These are phyloP conservation scores for Tolypocladium inflatum DNA, from an alignment of 2,329 filamentous ascomycete species.

Conservation along the genomic window DNA sequence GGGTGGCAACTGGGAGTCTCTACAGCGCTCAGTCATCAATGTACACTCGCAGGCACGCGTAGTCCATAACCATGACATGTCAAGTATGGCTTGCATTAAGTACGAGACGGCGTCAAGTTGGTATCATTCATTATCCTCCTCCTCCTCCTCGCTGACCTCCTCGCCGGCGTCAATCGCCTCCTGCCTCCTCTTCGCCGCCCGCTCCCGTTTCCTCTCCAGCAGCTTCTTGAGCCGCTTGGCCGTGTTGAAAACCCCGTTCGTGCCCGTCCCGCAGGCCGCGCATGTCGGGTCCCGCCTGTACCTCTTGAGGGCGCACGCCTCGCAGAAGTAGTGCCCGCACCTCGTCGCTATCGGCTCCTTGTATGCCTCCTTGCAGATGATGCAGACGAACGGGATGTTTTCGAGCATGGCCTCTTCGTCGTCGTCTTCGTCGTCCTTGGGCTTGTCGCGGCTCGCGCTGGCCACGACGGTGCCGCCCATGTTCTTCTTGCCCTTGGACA, in stretches of 20 bases:
- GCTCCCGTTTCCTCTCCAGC: slow-evolving; percentile 61
- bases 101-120: neutral
- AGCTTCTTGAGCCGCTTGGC: slow-evolving; percentile 77
- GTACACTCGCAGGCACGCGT: neutral
- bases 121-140: slow-evolving; percentile 6
- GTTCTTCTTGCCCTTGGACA: slow-evolving; percentile 61
- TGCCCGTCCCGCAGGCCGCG: slow-evolving; percentile 75
- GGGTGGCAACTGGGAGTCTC: too few species aligned
- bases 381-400: slow-evolving; percentile 81
- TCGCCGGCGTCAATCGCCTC: slow-evolving; percentile 42
- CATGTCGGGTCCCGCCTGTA: slow-evolving; percentile 84
- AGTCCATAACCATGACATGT: neutral
- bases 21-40: too few species aligned
- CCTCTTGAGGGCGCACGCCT: slow-evolving; percentile 74
- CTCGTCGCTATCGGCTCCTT: slow-evolving; percentile 75
- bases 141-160: slow-evolving; percentile 35
- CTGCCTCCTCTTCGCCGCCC: slow-evolving; percentile 47
- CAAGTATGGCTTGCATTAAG: neutral
- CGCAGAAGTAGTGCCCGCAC: slow-evolving; percentile 95
- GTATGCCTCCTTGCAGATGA: slow-evolving; percentile 75
- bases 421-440: slow-evolving; percentile 31
- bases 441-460: slow-evolving; percentile 40
- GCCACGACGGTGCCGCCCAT: slow-evolving; percentile 51
- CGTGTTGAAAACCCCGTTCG: slow-evolving; percentile 80
- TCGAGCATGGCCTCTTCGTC: slow-evolving; percentile 65